Percentiles rank a stretch among this genome's conserved stretches.
These are phyloP conservation scores for Cinnamomum micranthum DNA, from an alignment of 164 flowering plant genomes.

Conservation along the genomic window DNA sequence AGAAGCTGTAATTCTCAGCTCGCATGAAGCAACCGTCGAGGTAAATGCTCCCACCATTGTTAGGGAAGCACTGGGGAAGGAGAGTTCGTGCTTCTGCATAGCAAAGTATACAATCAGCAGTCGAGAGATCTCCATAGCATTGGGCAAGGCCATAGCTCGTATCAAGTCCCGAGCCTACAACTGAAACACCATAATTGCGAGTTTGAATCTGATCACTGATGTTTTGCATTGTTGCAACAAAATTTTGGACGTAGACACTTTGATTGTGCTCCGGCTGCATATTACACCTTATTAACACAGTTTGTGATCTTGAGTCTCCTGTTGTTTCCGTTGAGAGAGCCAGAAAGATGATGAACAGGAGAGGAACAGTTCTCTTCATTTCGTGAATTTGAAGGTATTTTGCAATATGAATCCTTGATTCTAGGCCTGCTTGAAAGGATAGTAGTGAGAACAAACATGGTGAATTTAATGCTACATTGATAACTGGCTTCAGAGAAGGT, in stretches of 20 bases:
- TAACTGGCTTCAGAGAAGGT: no score
- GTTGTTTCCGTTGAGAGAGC: slow-evolving; percentile 17
- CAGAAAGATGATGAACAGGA: slow-evolving; percentile 20
- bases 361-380: slow-evolving; percentile 23
- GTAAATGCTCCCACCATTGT: slow-evolving; percentile 15
- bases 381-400: slow-evolving; percentile 3
- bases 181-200: slow-evolving; percentile 50
- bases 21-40: slow-evolving; percentile 23
- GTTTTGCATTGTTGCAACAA: slow-evolving; percentile 65
- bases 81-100: slow-evolving; percentile 16
- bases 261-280: slow-evolving; percentile 48
- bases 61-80: slow-evolving; percentile 14
- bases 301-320: slow-evolving; percentile 64
- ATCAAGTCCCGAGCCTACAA: slow-evolving; percentile 53
- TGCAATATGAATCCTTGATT: neutral
- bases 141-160: slow-evolving; percentile 66
- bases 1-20: slow-evolving; percentile 25
- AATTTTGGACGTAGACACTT: slow-evolving; percentile 53
- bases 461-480: neutral
- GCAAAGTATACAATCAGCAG: slow-evolving; percentile 35
- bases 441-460: neutral
- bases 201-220: slow-evolving; percentile 55
- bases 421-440: slow-evolving; percentile 7
- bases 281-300: slow-evolving; percentile 34
- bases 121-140: slow-evolving; percentile 82